Base-by-base conservation (phyloP, 2,329 filamentous ascomycete genomes). In the Aspergillaceae sp. region DNA sequence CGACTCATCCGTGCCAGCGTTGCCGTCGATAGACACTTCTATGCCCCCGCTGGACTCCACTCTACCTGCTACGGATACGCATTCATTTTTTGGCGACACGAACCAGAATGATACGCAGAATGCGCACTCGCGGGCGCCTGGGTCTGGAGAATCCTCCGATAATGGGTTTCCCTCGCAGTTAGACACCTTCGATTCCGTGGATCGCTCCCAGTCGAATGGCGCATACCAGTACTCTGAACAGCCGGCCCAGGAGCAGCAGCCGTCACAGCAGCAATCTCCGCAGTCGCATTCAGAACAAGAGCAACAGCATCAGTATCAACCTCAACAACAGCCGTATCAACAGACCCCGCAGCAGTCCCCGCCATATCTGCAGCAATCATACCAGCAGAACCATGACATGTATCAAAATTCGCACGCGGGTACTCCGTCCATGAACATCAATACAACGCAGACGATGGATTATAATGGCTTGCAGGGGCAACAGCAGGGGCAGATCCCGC, bases 221-320 rank as follows among this genome's bases (percentile, higher is more conserved):
- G 26, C 36, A 55, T 48, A 46, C 49, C 28, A 55, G 51, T 28
- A 55, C 10, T 41, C 43, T 38, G 51, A 45, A 42, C 51, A 48
- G 19, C 50, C 30, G 11, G 43, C n/a, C 41, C 69, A 57, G 57
- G 70, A 52, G 27, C 28, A 10, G 9, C 40, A 41, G 11, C 40
- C 4, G 36, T 26, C 36, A 38, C 35, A 41, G 29, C 40, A 29
- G 19, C 40, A 41, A 30, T 9, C 8, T 5, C 66, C 68, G 33
- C 63, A 70, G 28, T 42, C 60, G 68, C 57, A 74, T 64, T 52
- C 61, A 64, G 49, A 71, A 64, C 46, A 70, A 67, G 56, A 70
- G 56, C 42, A 53, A 48, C 46, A 51, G 7, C 40, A 41, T n/a
- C 35, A 37, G 11, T 38, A 46, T 27, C 44, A 33, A 27, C 42